A percentile compares a stretch with the other conserved stretches of the same genome.
phyloP scores from a whole-genome alignment of 164 flowering plant species.

The Tetracentron sinense region DNA sequence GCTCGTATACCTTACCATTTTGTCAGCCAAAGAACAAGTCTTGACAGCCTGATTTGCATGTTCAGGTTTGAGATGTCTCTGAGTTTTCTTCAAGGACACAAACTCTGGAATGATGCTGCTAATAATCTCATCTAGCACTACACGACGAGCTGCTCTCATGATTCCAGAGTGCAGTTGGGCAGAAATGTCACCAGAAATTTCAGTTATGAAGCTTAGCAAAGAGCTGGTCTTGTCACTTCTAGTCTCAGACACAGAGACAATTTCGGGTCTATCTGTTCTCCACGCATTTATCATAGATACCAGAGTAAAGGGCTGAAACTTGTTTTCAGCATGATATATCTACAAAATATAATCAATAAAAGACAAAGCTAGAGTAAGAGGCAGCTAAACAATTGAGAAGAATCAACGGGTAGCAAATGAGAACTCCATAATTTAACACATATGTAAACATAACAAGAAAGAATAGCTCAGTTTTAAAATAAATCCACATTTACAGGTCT shows the following conservation, averaged over 20 bases:
- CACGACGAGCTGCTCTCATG: conserved; percentile 76
- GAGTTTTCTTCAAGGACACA: conserved; percentile 46
- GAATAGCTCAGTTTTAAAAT: too few species aligned
- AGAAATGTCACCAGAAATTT: conserved; percentile 64
- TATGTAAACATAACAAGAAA: background rate
- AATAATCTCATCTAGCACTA: conserved; percentile 79
- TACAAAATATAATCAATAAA: conserved; percentile 30
- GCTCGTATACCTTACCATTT: conserved; percentile 16
- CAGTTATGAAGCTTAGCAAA: conserved; percentile 30
- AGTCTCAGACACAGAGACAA: conserved; percentile 10
- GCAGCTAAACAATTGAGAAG: background rate
- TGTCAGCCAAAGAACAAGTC: conserved; percentile 19
- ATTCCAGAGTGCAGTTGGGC: conserved; percentile 74
- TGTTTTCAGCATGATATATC: conserved; percentile 57
- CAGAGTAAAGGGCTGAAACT: conserved; percentile 46
- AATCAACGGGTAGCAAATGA: background rate
- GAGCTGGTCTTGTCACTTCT: conserved; percentile 24
- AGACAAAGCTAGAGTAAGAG: background rate
- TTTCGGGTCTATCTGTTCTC: conserved; percentile 25
- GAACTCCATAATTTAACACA: background rate
- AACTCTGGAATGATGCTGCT: conserved; percentile 54
- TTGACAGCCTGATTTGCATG: conserved; percentile 22
- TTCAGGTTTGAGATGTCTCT: conserved; percentile 38
- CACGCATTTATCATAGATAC: conserved; percentile 44
- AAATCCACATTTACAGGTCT: too few species aligned